phyloP scores from a whole-genome alignment of 495 filamentous ascomycete genomes.

The Bacidia rubella region DNA sequence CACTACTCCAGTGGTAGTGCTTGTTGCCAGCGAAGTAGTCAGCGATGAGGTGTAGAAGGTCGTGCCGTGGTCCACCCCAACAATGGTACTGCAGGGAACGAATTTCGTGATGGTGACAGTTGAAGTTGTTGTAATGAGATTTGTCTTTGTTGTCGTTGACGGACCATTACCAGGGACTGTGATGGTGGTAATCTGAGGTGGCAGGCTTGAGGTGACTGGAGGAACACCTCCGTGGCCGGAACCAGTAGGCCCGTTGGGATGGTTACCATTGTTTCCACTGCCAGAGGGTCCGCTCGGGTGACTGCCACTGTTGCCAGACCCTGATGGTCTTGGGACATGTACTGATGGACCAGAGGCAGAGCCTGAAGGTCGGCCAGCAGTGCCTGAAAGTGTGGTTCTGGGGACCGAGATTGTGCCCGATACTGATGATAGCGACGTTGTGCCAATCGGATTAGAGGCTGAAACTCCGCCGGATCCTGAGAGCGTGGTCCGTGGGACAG shows the following conservation, averaged over 20 bases:
- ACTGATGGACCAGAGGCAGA: background rate
- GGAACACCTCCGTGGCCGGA: conserved; percentile 2
- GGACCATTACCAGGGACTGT: conserved; percentile 3
- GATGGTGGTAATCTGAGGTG: conserved; percentile 2
- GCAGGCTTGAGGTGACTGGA: background rate
- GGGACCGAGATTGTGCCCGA: background rate
- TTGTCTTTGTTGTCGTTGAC: conserved; percentile 9
- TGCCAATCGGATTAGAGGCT: background rate
- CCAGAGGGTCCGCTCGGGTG: background rate
- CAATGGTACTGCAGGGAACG: conserved; percentile 23
- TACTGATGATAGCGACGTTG: background rate
- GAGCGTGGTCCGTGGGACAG: too few relatives aligned
- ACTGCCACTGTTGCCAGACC: background rate
- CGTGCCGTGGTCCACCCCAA: conserved; percentile 17
- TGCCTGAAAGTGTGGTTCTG: background rate
- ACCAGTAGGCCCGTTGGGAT: conserved; percentile 5
- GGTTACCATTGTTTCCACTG: background rate
- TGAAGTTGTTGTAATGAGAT: conserved; percentile 3
- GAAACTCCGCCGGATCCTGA: background rate
- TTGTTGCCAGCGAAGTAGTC: conserved; percentile 19
- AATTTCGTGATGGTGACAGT: conserved; percentile 18
- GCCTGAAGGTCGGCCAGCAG: background rate
- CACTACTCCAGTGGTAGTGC: conserved; percentile 10
- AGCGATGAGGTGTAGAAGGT: conserved; percentile 24
- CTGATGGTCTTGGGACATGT: background rate